These are phyloP conservation scores for Ehretia macrophylla DNA, from an alignment of 257 asterid species.

Conservation along the genomic window DNA sequence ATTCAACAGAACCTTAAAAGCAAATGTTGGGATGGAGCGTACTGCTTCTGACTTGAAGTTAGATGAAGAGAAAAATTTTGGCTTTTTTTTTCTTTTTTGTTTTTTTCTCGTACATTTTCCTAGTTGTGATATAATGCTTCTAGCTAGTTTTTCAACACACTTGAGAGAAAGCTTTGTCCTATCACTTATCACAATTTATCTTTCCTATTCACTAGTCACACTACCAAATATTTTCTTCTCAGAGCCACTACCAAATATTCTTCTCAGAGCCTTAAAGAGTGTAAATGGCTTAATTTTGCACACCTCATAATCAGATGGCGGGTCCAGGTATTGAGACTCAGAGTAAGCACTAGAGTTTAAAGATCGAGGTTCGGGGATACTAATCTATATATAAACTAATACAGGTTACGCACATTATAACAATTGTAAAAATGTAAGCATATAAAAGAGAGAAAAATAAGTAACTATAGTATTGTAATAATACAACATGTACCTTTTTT, in stretches of 20 bases:
- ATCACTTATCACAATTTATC: constrained; percentile 26
- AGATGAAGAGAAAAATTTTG: constrained; percentile 1
- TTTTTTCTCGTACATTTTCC: neutral
- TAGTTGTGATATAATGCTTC: neutral
- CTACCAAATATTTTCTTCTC: neutral
- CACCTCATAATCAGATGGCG: too few relatives aligned
- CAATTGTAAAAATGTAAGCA: too few relatives aligned
- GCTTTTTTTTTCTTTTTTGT: constrained; percentile 4
- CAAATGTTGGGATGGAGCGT: neutral
- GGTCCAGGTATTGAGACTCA: too few relatives aligned
- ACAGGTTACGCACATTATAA: too few relatives aligned
- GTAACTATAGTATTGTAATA: too few relatives aligned
- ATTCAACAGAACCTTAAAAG: neutral
- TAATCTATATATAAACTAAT: too few relatives aligned
- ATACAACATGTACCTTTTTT: too few relatives aligned
- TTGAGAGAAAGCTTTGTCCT: constrained; percentile 17
- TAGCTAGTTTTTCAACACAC: constrained; percentile 4
- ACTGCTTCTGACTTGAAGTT: constrained; percentile 10
- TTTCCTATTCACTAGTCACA: constrained; percentile 4
- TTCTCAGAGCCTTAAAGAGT: neutral
- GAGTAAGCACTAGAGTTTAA: too few relatives aligned
- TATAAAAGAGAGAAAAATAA: too few relatives aligned
- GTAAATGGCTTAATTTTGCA: neutral
- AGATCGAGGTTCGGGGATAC: too few relatives aligned
- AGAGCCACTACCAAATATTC: too few relatives aligned